Base-by-base conservation (phyloP, 2,329 filamentous ascomycete genomes). In the Metarhizium robertsii region DNA sequence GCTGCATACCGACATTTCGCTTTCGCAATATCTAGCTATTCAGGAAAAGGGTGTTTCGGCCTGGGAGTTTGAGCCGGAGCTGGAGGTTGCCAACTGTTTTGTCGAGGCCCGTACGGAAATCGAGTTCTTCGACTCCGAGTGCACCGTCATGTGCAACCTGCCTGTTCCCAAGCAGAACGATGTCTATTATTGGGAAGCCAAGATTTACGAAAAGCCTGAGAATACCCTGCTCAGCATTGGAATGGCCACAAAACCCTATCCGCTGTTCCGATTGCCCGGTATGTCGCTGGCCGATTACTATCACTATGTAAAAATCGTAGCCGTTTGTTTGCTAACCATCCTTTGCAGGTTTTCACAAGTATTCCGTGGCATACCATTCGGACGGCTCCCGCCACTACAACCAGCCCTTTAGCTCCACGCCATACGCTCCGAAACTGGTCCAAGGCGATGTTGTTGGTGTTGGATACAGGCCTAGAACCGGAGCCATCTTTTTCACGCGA, bases 21-120 rank as follows among this genome's bases (percentile, higher is more conserved):
- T 99, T 60, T 97, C 94, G 40, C 94, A 99, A 70, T 97, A 96
- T 69, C 81, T 99, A 57, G 94, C 94, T 46, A 99, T 99, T 62
- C 94, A 99, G 75, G 94, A 99, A 75, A 99, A 99, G 72, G 94
- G 94, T 52, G 92, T 99, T n/a, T 96, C 94, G 5, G 94, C 94
- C 6, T 99, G 94, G 94, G 94, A 99, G 71, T 99, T 99, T 66
- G 94, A 97, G 71, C 94, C 94, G n/a, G 94, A 99, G 71, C 76
- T 97, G 40, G 94, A 99, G 72, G 96, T 97, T 62, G 94, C 94
- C 62, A 97, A 97, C 72, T 99, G 94, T 72, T 99, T 99, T 68
- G 94, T 99, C 60, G 92, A 99, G 73, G 92, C 77, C 45, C 84
- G 94, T 61, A 99, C 94, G 11, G 94, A 99, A 71, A 96, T 99